Conservation (phyloP, 176 grass and related monocot species). For the Cenchrus purpureus region DNA sequence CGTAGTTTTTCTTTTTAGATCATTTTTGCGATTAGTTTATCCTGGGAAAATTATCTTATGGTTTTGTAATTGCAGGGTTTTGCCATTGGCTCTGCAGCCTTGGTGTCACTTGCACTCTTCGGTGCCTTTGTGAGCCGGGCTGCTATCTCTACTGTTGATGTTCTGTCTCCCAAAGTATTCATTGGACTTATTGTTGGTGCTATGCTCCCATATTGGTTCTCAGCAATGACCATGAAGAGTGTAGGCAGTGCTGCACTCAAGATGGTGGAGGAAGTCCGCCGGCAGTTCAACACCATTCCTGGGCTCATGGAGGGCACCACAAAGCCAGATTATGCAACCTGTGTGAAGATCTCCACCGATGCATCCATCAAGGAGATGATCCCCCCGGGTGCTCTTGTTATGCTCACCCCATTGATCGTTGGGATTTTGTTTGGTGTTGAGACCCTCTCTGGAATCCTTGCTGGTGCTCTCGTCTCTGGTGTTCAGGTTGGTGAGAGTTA, state of each 20-base stretch:
- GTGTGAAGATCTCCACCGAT: slow-evolving; percentile 89
- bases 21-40: neutral
- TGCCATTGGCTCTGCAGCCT: slow-evolving; percentile 84
- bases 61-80: slow-evolving; percentile 62
- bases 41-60: neutral
- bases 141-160: slow-evolving; percentile 72
- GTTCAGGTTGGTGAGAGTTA: slow-evolving; percentile 65
- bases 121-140: slow-evolving; percentile 88
- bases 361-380: slow-evolving; percentile 92
- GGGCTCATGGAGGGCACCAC: slow-evolving; percentile 76
- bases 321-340: slow-evolving; percentile 79
- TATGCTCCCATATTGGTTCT: slow-evolving; percentile 92
- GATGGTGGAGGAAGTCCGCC: slow-evolving; percentile 89
- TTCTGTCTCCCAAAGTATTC: slow-evolving; percentile 87
- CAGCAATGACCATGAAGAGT: slow-evolving; percentile 94
- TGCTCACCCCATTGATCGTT: slow-evolving; percentile 81
- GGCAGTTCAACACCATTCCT: slow-evolving; percentile 85
- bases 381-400: slow-evolving; percentile 84
- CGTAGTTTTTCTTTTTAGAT: slow-evolving; percentile 12
- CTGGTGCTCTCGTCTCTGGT: slow-evolving; percentile 82
- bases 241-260: slow-evolving; percentile 80
- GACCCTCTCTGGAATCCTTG: slow-evolving; percentile 81
- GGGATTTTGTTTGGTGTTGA: slow-evolving; percentile 90
- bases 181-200: slow-evolving; percentile 80
- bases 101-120: slow-evolving; percentile 86